Evolutionary conservation across 2,329 filamentous ascomycete species (phyloP), one percentile per base, ranked within the genome.

Genomic region (Aspergillus sojae): DNA sequence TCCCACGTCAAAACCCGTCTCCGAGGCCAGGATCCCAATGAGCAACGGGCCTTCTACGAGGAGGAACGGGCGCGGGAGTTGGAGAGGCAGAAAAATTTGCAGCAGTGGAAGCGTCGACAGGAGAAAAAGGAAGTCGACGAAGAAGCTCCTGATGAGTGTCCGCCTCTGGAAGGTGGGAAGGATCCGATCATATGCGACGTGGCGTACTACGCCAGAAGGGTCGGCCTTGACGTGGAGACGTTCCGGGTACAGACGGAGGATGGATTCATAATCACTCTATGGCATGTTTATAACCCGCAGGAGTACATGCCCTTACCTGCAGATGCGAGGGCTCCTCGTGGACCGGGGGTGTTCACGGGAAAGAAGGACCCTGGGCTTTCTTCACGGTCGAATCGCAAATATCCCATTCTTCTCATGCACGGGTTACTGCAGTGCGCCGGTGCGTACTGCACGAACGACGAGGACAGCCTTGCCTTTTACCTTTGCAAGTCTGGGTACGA

Each of bases 401-500:
- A 95, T 65, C 94, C 94, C 0, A 88, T 97, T 0, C 83, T 97
- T 1, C 83, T 98, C 70, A 90, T 98, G 63, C 94, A 96, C 70
- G 94, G 94, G 0, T 84, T 97, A 3, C 81, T 98, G 7, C 94
- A 98, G 79, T 94, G 90, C 59, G 87, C 92, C 0, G 94, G 94
- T 4, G 91, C 94, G 0, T 97, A 93, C 74, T 97, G 93, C 77
- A 89, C 89, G 67, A 96, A 94, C 74, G 94, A 97, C 71, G 93
- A 97, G 66, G 88, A 93, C 68, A 94, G 91, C 30, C 84, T 97
- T 9, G 94, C 94, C 0, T 97, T 97, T 78, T 96, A 90, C 80
- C 88, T 98, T 9, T 93, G 91, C 77, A 97, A 97, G 78, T 89
- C 91, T 0, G 94, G 94, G 1, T 97, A 93, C 77, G 94, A 98